Base-by-base conservation (phyloP, 2,329 filamentous ascomycete genomes). In the Phoma sp. region DNA sequence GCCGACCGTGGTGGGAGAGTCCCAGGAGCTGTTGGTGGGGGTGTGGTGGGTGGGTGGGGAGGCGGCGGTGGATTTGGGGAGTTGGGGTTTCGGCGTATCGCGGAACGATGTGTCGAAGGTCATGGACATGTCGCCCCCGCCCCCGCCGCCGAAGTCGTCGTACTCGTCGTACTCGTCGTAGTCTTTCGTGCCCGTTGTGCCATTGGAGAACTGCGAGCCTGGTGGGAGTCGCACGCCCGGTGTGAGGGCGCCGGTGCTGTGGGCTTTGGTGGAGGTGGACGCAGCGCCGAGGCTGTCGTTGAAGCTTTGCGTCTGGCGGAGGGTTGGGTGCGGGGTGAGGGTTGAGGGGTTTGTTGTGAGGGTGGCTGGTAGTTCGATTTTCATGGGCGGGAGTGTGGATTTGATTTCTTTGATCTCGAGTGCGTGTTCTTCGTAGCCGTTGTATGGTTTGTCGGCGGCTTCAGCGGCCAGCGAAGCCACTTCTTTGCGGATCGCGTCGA, bases 321-420 rank as follows among this genome's bases (percentile, higher is more conserved):
- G 64, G 23, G 61, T 65, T 2, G 71, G 62, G 52, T 68, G 55
- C 0, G 67, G 67, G 25, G 27, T 55, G 24, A 60, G 52, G 18
- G 18, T 18, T 23, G 23, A 46, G 27, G 27, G 27, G 6, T 6
- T 29, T 9, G 64, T 60, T 8, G 39, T 23, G 7, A 65, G 42
- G 4, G 65, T 47, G 6, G 59, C 48, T 66, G 68, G 33, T 13
- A 73, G 67, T 41, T 77, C 84, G 52, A 97, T 83, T 72, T 91
- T 95, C 83, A 97, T 96, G 0, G 93, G 91, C 40, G 93, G 93
- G 23, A 97, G 79, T 1, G 93, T 97, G 44, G 89, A 92, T 74
- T 95, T 84, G 55, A 97, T 84, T 76, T 98, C 90, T 69, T 86
- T 88, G 60, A 96, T 86, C 72, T 87, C 82, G 23, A 84, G 83